phyloP scores from a whole-genome alignment of 2,329 filamentous ascomycete species.

The Aureobasidium vineae region DNA sequence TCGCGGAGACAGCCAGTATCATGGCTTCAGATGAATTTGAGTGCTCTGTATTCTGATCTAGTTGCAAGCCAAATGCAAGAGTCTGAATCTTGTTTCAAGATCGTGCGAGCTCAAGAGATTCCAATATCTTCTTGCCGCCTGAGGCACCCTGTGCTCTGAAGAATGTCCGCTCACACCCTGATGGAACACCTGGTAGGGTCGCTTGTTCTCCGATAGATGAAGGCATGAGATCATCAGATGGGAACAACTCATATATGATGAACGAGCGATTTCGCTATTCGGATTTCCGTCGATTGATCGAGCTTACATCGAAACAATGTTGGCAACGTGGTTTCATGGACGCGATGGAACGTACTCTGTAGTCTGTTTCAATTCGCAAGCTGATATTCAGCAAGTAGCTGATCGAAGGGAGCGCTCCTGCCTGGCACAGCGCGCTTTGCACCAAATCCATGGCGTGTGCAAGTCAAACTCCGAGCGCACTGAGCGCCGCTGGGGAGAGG shows the following conservation, averaged over 20 bases:
- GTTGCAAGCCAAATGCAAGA: not conserved
- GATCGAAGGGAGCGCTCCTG: conserved; percentile 82
- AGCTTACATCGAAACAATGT: conserved; percentile 53
- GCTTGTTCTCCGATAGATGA: not conserved
- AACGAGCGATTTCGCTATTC: not conserved
- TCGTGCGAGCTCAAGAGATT: not conserved
- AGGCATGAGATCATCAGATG: too few relatives aligned
- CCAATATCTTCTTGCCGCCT: not conserved
- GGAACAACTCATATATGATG: not conserved
- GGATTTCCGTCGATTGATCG: conserved; percentile 68
- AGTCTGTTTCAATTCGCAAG: conserved; percentile 99
- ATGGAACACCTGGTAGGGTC: not conserved
- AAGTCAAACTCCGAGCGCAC: conserved; percentile 82
- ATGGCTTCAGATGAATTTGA: too few relatives aligned
- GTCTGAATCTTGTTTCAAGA: not conserved
- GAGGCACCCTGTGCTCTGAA: not conserved
- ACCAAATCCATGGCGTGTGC: conserved; percentile 89
- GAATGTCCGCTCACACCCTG: too few relatives aligned
- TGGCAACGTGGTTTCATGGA: conserved; percentile 22
- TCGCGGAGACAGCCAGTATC: not conserved
- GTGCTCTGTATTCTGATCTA: too few relatives aligned
- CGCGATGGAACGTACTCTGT: conserved; percentile 63
- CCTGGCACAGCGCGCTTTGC: conserved; percentile 84
- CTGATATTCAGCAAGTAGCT: conserved; percentile 65
- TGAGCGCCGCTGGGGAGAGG: conserved; percentile 77